Base-by-base conservation (phyloP, 805 yeast genomes). In the Cyberlindnera nakhonratchasimensis region DNA sequence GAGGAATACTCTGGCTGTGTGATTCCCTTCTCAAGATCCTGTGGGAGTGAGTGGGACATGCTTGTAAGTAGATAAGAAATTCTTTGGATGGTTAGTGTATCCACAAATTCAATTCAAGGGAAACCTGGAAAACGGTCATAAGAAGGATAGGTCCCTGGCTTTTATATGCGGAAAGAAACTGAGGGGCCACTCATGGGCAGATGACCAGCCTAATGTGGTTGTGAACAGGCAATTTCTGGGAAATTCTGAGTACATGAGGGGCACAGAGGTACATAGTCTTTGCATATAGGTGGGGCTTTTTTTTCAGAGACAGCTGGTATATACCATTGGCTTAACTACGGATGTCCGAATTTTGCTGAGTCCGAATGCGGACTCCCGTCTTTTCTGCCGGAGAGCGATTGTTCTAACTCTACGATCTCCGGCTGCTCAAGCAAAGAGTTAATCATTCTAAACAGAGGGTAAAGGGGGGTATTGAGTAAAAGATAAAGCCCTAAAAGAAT, bases 11-110 rank as follows among this genome's bases (percentile, higher is more conserved):
- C 44, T 20, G 18, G 39, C n/a, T 30, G 30, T 22, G 32, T n/a
- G 26, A 32, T 30, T 4, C 54, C 58, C 28, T 51, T 53, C 39
- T 53, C 56, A 12, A 53, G 41, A 26, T 53, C 56, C 24, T 33
- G 46, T 18, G 49, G 35, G 7, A 46, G 41, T 16, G 40, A 9
- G 35, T 31, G 25, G 18, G 35, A 30, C 40, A 37, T 37, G 9
- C 23, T 22, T 36, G 29, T 23, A 12, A n/a, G 24, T 25, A 19
- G 17, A 11, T 18, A 18, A 26, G 12, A 14, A 25, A 10, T n/a
- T n/a, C n/a, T n/a, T n/a, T n/a, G n/a, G n/a, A n/a, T n/a, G n/a
- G n/a, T n/a, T n/a, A n/a, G n/a, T n/a, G n/a, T n/a, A n/a, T n/a
- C n/a, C n/a, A n/a, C n/a, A n/a, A n/a, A n/a, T n/a, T n/a, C n/a